Base-by-base conservation (phyloP, 495 filamentous ascomycete genomes). In the Penicillium flavigenum region DNA sequence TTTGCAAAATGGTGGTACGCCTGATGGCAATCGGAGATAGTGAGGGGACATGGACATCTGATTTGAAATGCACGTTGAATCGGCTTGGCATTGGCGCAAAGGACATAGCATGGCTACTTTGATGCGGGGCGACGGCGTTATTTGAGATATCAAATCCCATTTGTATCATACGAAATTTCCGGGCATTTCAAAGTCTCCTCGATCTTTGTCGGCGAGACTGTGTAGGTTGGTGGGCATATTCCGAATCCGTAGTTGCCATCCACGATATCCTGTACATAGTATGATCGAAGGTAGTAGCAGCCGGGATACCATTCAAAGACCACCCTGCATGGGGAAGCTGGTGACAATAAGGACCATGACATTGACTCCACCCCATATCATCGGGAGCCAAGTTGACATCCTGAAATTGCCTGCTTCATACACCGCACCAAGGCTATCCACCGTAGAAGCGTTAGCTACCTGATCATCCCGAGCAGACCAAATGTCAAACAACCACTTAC, bases 351-450 rank as follows among this genome's bases (percentile, higher is more conserved):
- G 70, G n/a, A 96, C 83, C 52, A 97, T 70, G 2, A 95, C 84
- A 65, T 92, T 96, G 68, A 96, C 87, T 61, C 89, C 79, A n/a
- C 86, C 88, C 94, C 94, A 98, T 49, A 95, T 81, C 65, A 96
- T 90, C 14, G 94, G 94, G 41, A 96, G 88, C 94, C 95, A 98
- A 2, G 94, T 97, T 51, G 91, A 95, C 93, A 98, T 96, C 59
- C 84, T 75, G 66, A 96, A 96, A 71, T 86, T 89, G 31, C 92
- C 94, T 16, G 90, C 83, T 60, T 88, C 84, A 65, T 98, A 98
- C 44, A 94, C 85, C 6, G 88, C 89, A 24, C 91, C 91, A 11
- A 98, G 82, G 49, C 93, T 97, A 62, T 45, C 32, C 31, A 50
- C 9, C 11, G 9, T 38, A 73, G 71, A 59, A 62, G 58, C 38